Conservation (phyloP, 1,139 yeast genomes). For the Debaryomycetaceae sp. region DNA sequence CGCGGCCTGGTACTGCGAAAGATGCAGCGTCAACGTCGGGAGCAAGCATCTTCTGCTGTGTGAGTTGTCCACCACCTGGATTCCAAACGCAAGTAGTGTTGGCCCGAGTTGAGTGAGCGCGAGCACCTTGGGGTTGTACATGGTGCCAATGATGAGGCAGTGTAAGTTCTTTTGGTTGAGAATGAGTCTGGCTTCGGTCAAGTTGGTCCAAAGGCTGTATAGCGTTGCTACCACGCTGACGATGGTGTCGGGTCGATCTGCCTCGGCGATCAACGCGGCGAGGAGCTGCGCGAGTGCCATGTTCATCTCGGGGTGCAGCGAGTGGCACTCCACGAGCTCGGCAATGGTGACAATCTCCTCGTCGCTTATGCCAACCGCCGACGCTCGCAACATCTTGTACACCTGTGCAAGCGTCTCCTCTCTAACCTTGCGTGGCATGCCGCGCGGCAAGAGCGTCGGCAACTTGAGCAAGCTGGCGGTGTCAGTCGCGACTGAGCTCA, state of each 20-base stretch:
- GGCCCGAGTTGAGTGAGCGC: conserved; percentile 20
- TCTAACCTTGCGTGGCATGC: conserved; percentile 37
- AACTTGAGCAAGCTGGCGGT: not conserved
- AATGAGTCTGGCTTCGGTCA: conserved; percentile 59
- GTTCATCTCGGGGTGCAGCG: conserved; percentile 8
- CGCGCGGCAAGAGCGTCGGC: conserved; percentile 10
- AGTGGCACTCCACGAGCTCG: conserved; percentile 13
- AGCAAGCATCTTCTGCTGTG: conserved; percentile 65
- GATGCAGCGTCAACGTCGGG: conserved; percentile 48
- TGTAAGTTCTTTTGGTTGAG: conserved; percentile 67
- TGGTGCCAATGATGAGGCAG: conserved; percentile 43
- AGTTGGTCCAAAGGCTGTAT: conserved; percentile 50
- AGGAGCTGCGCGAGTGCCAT: conserved; percentile 3
- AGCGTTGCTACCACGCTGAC: conserved; percentile 12
- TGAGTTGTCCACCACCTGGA: conserved; percentile 46
- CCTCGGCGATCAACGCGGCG: not conserved
- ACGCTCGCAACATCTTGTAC: conserved; percentile 16
- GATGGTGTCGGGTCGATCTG: conserved; percentile 2
- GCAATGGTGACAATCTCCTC: conserved; percentile 11
- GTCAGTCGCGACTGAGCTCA: conserved; percentile 20
- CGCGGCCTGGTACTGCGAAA: conserved; percentile 38
- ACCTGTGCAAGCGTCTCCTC: conserved; percentile 37
- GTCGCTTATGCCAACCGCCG: conserved; percentile 8
- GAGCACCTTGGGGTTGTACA: conserved; percentile 26
- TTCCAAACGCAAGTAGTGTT: conserved; percentile 33